A percentile compares a stretch with the other conserved stretches of the same genome.
Conservation (phyloP, 2,329 filamentous ascomycete genomes). For the Verticillium klebahnii region DNA sequence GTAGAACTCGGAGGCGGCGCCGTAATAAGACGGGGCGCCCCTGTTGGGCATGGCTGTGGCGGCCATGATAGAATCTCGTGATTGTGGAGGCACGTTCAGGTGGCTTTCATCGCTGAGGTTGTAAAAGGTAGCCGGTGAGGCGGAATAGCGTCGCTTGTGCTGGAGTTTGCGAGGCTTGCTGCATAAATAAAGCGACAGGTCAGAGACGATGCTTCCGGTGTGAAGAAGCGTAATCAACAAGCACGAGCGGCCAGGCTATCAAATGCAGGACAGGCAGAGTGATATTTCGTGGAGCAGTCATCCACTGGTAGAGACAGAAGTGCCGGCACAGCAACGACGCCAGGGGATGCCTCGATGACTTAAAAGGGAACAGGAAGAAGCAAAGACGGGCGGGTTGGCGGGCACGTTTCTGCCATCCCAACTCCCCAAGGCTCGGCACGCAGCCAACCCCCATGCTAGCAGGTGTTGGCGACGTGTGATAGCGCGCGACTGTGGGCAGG, state of each 20-base stretch:
- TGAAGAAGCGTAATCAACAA: background rate
- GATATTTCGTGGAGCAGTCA: background rate
- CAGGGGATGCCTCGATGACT: background rate
- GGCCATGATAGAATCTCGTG: constrained; percentile 3
- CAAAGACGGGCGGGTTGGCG: background rate
- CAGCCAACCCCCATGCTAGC: constrained; percentile 1
- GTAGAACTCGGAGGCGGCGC: constrained; percentile 10
- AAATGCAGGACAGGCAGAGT: background rate
- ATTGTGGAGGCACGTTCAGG: constrained; percentile 9
- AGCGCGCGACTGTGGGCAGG: background rate
- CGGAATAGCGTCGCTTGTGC: constrained; percentile 13
- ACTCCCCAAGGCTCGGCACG: background rate
- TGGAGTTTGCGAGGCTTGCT: constrained; percentile 11
- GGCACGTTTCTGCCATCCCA: constrained; percentile 3
- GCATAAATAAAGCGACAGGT: background rate
- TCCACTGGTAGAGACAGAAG: background rate
- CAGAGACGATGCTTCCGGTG: constrained; percentile 2
- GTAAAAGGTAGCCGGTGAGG: constrained; percentile 8
- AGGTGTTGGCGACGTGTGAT: background rate
- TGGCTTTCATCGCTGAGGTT: constrained; percentile 9
- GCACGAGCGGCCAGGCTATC: constrained; percentile 1
- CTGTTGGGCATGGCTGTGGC: constrained; percentile 7
- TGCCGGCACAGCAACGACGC: background rate
- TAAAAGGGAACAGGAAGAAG: constrained; percentile 1
- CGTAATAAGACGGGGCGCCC: constrained; percentile 11